Evolutionary conservation across 345 rosid species (phyloP).

Genomic region (Salix viminalis): DNA sequence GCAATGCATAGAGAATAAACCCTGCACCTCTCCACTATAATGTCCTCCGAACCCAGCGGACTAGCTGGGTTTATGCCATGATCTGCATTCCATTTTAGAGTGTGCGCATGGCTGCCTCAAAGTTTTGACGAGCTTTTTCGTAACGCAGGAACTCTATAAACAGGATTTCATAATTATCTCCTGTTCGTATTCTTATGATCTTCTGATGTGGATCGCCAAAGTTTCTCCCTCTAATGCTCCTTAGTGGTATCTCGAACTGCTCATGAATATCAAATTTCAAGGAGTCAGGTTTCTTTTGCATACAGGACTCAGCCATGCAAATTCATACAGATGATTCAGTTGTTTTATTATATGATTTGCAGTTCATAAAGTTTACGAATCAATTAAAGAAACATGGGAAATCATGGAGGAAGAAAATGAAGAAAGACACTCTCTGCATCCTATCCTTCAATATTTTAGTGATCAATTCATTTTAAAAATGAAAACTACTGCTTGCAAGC

Average conservation of each 20-base stretch:
- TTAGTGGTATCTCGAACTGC: constrained; percentile 39
- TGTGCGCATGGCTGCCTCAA: constrained; percentile 25
- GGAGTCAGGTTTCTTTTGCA: background rate
- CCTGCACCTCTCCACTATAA: too few species aligned
- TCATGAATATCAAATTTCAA: background rate
- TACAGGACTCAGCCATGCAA: background rate
- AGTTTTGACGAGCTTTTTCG: constrained; percentile 33
- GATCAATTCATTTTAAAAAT: too few species aligned
- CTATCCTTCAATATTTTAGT: background rate
- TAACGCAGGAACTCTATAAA: constrained; percentile 43
- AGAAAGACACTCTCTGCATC: too few species aligned
- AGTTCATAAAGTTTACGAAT: too few species aligned
- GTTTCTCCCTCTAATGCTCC: constrained; percentile 21
- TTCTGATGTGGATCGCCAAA: constrained; percentile 33
- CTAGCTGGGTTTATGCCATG: too few species aligned
- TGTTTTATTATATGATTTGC: too few species aligned
- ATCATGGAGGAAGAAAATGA: too few species aligned
- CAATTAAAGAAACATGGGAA: background rate
- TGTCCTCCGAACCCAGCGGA: too few species aligned
- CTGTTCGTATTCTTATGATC: constrained; percentile 29
- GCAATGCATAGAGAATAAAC: too few species aligned
- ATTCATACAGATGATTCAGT: too few species aligned
- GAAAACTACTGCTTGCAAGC: too few species aligned
- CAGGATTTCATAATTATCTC: constrained; percentile 38
- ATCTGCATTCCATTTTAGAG: background rate